Evolutionary conservation across 331 rosid species (phyloP).

Genomic region (Malus hybrid): DNA sequence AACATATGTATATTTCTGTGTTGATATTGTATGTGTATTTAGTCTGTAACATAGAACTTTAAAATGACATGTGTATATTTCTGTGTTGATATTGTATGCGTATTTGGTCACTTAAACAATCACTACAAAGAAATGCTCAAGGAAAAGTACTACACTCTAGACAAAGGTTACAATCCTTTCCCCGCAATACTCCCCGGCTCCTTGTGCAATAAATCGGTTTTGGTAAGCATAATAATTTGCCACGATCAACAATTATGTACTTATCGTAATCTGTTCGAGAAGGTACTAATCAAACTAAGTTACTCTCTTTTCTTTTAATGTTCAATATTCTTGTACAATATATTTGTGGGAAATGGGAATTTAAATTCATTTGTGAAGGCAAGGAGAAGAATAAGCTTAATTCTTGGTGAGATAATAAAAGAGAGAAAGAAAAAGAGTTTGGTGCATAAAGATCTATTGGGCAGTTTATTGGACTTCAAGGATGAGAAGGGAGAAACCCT

Average conservation of each 20-base stretch:
- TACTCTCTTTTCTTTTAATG: not conserved
- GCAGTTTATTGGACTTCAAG: constrained; percentile 11
- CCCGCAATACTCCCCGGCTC: constrained; percentile 21
- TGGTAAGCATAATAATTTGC: constrained; percentile 12
- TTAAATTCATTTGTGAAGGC: constrained; percentile 10
- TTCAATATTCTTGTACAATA: not conserved
- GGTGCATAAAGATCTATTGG: constrained; percentile 14
- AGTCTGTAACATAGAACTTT: too few species aligned
- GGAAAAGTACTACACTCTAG: constrained; percentile 18
- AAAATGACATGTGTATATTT: too few species aligned
- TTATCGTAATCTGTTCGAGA: not conserved
- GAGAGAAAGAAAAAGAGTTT: constrained; percentile 12
- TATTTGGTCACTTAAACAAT: constrained; percentile 12
- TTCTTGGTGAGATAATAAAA: constrained; percentile 9
- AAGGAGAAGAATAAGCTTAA: constrained; percentile 16
- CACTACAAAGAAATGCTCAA: constrained; percentile 16
- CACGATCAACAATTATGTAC: not conserved
- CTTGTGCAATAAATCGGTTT: constrained; percentile 17
- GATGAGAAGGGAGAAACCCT: constrained; percentile 14
- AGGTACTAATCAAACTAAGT: not conserved
- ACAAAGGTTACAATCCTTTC: constrained; percentile 28
- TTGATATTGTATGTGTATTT: too few species aligned
- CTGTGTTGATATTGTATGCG: too few species aligned
- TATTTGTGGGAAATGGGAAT: not conserved
- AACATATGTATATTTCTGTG: too few species aligned